Evolutionary conservation across 139 green algal genomes (phyloP).

Genomic region (Pleodorina starrii): DNA sequence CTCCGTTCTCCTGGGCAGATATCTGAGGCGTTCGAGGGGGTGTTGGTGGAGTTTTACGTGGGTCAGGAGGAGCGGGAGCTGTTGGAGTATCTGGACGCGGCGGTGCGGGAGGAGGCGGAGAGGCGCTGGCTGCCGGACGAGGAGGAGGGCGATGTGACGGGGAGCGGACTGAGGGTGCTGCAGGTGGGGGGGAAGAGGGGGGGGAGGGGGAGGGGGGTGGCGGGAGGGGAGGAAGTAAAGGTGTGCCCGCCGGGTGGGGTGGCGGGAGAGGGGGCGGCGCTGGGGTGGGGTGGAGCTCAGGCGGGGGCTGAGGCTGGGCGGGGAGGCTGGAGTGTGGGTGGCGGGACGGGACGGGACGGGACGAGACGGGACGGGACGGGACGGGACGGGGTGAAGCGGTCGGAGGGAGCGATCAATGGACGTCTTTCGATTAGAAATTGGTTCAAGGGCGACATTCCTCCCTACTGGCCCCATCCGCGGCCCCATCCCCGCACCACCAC

Average conservation of each 20-base stretch:
- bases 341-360: too few species aligned
- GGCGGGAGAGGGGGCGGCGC: not conserved
- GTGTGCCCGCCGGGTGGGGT: not conserved
- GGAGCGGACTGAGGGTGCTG: conserved; percentile 34
- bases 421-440: too few species aligned
- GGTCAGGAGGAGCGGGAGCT: conserved; percentile 77
- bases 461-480: too few species aligned
- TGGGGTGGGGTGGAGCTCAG: not conserved
- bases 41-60: conserved; percentile 60
- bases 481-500: not conserved
- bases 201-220: not conserved
- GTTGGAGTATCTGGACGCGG: conserved; percentile 74
- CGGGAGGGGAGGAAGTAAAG: too few species aligned
- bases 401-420: too few species aligned
- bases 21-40: conserved; percentile 34
- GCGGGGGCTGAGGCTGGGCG: not conserved
- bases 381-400: too few species aligned
- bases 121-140: conserved; percentile 41
- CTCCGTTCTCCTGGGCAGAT: not conserved
- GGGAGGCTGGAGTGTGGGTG: too few species aligned
- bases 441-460: too few species aligned
- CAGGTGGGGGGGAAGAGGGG: not conserved
- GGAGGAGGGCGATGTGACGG: conserved; percentile 43
- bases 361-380: too few species aligned
- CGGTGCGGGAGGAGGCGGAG: conserved; percentile 86